These are phyloP conservation scores for Verticillium alfalfae DNA, from an alignment of 2,329 filamentous ascomycete species.

Conservation along the genomic window DNA sequence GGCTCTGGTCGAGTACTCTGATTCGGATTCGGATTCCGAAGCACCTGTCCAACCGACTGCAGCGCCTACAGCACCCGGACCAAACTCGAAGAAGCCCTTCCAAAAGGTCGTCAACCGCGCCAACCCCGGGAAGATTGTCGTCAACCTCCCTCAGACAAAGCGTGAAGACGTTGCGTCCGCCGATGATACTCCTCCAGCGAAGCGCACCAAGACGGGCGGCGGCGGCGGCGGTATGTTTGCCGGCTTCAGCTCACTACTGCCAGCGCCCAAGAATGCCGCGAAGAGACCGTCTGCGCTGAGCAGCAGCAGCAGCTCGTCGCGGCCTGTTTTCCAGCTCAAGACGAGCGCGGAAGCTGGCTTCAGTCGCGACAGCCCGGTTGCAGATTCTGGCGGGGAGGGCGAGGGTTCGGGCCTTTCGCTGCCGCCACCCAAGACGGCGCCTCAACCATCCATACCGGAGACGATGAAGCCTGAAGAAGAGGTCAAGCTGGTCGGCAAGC, in stretches of 20 bases:
- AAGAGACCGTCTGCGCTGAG: slow-evolving; percentile 23
- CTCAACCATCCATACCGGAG: slow-evolving; percentile 44
- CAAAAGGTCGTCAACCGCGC: slow-evolving; percentile 77
- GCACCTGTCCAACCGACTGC: slow-evolving; percentile 18
- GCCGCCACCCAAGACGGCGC: slow-evolving; percentile 33
- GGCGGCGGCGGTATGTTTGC: slow-evolving; percentile 58
- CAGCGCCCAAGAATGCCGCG: slow-evolving; percentile 66
- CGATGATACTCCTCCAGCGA: slow-evolving; percentile 58
- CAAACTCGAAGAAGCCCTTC: slow-evolving; percentile 51
- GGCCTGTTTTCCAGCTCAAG: slow-evolving; percentile 57
- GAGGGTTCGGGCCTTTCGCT: slow-evolving; percentile 22
- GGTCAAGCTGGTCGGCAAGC: slow-evolving; percentile 68
- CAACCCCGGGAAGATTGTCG: slow-evolving; percentile 77
- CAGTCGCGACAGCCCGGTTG: slow-evolving; percentile 46
- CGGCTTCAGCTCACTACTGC: slow-evolving; percentile 81
- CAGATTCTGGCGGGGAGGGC: slow-evolving; percentile 3
- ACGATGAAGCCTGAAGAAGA: slow-evolving; percentile 56
- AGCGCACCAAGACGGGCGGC: slow-evolving; percentile 55
- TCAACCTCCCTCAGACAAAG: slow-evolving; percentile 61
- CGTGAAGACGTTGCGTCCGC: slow-evolving; percentile 23
- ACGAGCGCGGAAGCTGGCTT: slow-evolving; percentile 83
- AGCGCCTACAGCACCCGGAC: slow-evolving; percentile 18
- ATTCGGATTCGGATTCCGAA: slow-evolving; percentile 60
- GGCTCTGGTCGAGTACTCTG: slow-evolving; percentile 79
- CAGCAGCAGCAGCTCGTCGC: slow-evolving; percentile 15